Conservation (phyloP, 345 rosid species). For the Erodium maritimum region DNA sequence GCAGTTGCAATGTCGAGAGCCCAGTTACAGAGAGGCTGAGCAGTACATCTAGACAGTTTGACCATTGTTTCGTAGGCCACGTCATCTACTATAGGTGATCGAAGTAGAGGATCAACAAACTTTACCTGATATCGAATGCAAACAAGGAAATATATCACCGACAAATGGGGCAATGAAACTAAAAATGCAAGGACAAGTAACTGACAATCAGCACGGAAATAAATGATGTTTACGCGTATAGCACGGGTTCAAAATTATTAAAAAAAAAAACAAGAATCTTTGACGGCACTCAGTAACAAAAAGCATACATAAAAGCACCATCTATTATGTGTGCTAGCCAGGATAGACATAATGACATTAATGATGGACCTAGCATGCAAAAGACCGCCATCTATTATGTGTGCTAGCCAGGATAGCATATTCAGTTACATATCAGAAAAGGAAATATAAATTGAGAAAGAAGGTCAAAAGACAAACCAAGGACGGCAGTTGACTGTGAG, state of each 20-base stretch:
- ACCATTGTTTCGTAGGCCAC: constrained; percentile 73
- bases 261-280: no score
- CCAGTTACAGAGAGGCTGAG: constrained; percentile 80
- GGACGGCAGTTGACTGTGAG: constrained; percentile 82
- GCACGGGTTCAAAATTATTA: no score
- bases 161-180: not conserved
- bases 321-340: no score
- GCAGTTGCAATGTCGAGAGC: constrained; percentile 92
- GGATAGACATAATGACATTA: no score
- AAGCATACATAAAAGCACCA: no score
- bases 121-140: constrained; percentile 41
- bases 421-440: not conserved
- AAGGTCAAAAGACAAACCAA: constrained; percentile 46
- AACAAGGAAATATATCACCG: not conserved
- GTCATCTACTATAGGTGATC: constrained; percentile 67
- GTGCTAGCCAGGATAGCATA: not conserved
- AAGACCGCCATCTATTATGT: not conserved
- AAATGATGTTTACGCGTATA: no score
- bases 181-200: not conserved
- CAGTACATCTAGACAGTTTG: constrained; percentile 76
- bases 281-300: no score
- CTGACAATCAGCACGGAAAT: not conserved
- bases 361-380: not conserved
- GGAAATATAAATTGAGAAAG: not conserved
- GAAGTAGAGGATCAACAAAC: constrained; percentile 73